phyloP scores from a whole-genome alignment of 1,284 basidiomycete species.

The Singerocomus inundabilis region DNA sequence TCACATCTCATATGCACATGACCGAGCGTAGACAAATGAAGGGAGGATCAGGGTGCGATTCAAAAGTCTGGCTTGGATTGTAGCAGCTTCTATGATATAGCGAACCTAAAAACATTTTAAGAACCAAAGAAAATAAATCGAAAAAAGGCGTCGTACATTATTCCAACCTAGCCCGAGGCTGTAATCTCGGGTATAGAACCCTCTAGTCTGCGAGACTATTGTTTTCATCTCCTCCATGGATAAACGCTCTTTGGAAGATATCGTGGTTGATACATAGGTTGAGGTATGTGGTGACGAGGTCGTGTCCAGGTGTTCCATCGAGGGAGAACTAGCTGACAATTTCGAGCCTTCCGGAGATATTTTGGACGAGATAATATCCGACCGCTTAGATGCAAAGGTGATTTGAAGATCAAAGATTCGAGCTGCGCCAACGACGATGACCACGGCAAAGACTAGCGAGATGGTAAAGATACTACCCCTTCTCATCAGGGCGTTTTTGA shows the following conservation, averaged over 20 bases:
- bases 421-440: constrained; percentile 7
- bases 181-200: constrained; percentile 38
- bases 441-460: constrained; percentile 2
- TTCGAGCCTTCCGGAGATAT: neutral
- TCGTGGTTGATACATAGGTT: neutral
- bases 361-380: constrained; percentile 2
- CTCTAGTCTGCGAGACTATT: constrained; percentile 34
- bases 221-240: constrained; percentile 19
- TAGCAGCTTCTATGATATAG: constrained; percentile 41
- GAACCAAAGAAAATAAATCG: neutral
- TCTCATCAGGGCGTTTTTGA: constrained; percentile 7
- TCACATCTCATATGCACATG: constrained; percentile 37
- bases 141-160: constrained; percentile 26
- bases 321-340: neutral
- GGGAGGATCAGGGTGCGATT: constrained; percentile 41
- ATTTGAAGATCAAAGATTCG: constrained; percentile 12
- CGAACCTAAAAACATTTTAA: constrained; percentile 30
- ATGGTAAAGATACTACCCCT: constrained; percentile 15
- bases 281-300: neutral
- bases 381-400: constrained; percentile 4
- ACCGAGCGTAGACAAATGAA: constrained; percentile 40
- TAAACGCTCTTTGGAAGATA: constrained; percentile 14
- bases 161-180: constrained; percentile 42
- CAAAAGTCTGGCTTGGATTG: constrained; percentile 36
- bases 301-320: neutral